Percentiles rank a stretch among this genome's conserved stretches.
Conservation (phyloP, 495 filamentous ascomycete species). For the Talaromyces proteolyticus region DNA sequence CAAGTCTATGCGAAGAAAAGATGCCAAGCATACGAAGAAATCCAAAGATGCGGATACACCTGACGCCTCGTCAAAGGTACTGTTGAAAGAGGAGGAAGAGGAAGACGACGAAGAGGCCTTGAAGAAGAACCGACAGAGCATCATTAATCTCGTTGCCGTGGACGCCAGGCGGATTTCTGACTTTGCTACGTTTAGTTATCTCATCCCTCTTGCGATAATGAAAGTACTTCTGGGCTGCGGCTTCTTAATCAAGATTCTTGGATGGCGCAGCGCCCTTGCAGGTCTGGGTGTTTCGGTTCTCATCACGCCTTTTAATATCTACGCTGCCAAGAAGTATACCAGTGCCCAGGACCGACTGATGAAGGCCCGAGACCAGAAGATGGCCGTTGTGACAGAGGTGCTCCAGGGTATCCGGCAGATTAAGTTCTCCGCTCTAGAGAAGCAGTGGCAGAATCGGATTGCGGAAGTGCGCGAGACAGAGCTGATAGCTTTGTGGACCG, state of each 20-base stretch:
- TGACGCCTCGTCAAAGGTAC: no score
- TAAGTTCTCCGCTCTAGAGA: conserved; percentile 78
- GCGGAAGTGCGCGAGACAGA: conserved; percentile 58
- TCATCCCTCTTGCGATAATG: no score
- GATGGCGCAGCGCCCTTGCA: conserved; percentile 62
- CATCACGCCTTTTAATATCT: conserved; percentile 63
- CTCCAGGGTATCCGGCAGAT: conserved; percentile 81
- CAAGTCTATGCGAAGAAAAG: conserved; percentile 74
- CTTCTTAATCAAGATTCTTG: conserved; percentile 66
- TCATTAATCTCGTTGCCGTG: conserved; percentile 73
- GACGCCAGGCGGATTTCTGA: conserved; percentile 70
- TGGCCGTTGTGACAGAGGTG: conserved; percentile 72
- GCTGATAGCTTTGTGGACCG: conserved; percentile 54
- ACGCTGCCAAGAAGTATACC: conserved; percentile 59
- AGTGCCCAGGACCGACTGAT: conserved; percentile 65
- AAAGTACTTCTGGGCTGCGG: no score
- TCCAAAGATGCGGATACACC: conserved; percentile 14
- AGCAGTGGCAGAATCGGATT: conserved; percentile 74
- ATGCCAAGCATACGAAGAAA: conserved; percentile 52
- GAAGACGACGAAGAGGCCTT: conserved; percentile 44
- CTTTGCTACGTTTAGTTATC: conserved; percentile 57
- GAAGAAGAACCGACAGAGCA: conserved; percentile 66
- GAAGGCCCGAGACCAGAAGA: conserved; percentile 73
- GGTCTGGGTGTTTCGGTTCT: conserved; percentile 59
- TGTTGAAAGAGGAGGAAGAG: no score